Evolutionary conservation across 2,329 filamentous ascomycete species (phyloP).

Genomic region (Xylariaceae sp.): DNA sequence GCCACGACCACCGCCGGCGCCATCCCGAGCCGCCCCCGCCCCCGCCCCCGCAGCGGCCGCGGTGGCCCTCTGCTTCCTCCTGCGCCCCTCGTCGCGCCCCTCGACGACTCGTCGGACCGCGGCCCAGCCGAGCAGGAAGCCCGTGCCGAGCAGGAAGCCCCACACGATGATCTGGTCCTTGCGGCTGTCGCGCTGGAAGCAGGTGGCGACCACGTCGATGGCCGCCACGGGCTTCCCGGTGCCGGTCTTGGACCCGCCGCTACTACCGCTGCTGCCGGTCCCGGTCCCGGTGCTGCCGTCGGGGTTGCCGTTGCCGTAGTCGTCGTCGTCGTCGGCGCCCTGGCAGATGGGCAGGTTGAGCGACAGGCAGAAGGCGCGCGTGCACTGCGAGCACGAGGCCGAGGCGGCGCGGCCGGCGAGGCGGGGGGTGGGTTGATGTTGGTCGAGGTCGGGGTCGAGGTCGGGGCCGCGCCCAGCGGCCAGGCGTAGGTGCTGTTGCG

Average conservation of each 20-base stretch:
- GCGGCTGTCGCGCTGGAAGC: slow-evolving; percentile 59
- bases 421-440: neutral
- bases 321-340: slow-evolving; percentile 50
- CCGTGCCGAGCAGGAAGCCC: slow-evolving; percentile 53
- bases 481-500: slow-evolving; percentile 15
- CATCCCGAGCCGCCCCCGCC: too few relatives aligned
- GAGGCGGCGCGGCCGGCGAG: slow-evolving; percentile 28
- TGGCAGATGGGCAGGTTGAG: slow-evolving; percentile 56
- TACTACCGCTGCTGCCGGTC: too few relatives aligned
- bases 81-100: slow-evolving; percentile 28
- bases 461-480: neutral
- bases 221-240: too few relatives aligned
- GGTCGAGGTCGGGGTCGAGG: slow-evolving; percentile 5
- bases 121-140: slow-evolving; percentile 54
- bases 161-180: slow-evolving; percentile 62
- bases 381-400: slow-evolving; percentile 52
- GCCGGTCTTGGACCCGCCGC: too few relatives aligned
- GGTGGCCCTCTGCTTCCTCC: slow-evolving; percentile 13
- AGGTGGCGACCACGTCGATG: slow-evolving; percentile 55
- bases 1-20: too few relatives aligned
- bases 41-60: slow-evolving; percentile 6
- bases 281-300: too few relatives aligned
- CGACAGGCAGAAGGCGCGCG: slow-evolving; percentile 55
- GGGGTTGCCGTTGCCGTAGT: too few relatives aligned
- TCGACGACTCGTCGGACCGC: slow-evolving; percentile 42